A percentile compares a stretch with the other conserved stretches of the same genome.
These are phyloP conservation scores for Pseudopithomyces chartarum DNA, from an alignment of 2,329 filamentous ascomycete genomes.

Conservation along the genomic window DNA sequence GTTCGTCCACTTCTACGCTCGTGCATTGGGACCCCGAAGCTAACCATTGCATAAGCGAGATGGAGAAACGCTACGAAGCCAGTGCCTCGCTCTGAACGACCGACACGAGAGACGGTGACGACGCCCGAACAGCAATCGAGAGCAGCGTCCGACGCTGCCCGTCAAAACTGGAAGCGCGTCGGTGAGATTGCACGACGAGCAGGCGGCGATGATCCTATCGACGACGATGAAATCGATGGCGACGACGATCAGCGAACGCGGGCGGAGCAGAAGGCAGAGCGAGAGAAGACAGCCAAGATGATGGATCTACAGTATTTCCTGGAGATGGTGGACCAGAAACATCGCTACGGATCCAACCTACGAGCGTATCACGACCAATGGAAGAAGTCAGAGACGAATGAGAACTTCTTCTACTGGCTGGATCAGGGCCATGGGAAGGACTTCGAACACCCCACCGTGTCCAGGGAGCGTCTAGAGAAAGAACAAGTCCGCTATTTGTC, in stretches of 20 bases:
- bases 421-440: constrained; percentile 77
- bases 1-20: constrained; percentile 29
- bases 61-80: constrained; percentile 59
- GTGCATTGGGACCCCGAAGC: constrained; percentile 30
- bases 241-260: constrained; percentile 42
- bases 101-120: constrained; percentile 21
- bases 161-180: constrained; percentile 76
- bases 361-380: constrained; percentile 82
- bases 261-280: constrained; percentile 59
- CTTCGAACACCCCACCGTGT: constrained; percentile 72
- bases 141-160: constrained; percentile 53
- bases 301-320: constrained; percentile 88
- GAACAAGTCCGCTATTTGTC: constrained; percentile 85
- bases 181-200: constrained; percentile 73
- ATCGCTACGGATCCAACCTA: constrained; percentile 84
- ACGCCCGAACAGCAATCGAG: constrained; percentile 33
- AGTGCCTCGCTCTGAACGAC: constrained; percentile 44
- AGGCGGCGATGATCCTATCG: constrained; percentile 66
- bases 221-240: constrained; percentile 52
- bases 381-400: constrained; percentile 75
- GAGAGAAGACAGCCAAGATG: constrained; percentile 71
- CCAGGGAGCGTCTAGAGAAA: constrained; percentile 73
- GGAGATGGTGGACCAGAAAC: constrained; percentile 85
- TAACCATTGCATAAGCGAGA: constrained; percentile 47
- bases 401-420: constrained; percentile 95